These are phyloP conservation scores for Adansonia grandidieri DNA, from an alignment of 441 rosid species.

Conservation along the genomic window DNA sequence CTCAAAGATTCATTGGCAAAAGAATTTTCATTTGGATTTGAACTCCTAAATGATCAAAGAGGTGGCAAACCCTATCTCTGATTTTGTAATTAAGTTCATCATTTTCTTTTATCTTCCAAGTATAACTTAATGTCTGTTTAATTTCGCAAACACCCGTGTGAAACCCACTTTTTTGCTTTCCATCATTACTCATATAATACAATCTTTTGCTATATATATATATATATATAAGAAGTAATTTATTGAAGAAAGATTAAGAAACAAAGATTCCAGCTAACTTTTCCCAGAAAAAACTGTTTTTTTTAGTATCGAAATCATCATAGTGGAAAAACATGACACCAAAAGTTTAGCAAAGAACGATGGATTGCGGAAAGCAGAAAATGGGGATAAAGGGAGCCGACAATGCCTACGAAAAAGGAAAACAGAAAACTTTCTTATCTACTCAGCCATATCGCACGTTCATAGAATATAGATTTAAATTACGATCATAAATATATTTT, in stretches of 20 bases:
- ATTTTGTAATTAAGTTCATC: neutral
- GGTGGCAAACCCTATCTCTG: too few relatives aligned
- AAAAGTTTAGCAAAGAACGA: constrained; percentile 22
- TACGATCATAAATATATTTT: too few relatives aligned
- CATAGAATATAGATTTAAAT: neutral
- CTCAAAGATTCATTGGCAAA: neutral
- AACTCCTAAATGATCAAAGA: too few relatives aligned
- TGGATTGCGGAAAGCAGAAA: neutral
- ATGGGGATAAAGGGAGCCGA: neutral
- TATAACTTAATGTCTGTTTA: too few relatives aligned
- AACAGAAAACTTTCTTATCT: neutral
- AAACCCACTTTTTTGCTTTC: neutral
- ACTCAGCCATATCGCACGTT: constrained; percentile 11
- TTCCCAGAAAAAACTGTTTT: neutral
- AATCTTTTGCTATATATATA: neutral
- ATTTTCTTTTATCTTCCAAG: neutral
- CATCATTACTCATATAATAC: neutral
- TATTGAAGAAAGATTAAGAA: neutral
- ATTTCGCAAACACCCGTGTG: neutral
- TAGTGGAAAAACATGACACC: constrained; percentile 11
- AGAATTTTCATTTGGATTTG: neutral
- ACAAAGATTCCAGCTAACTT: neutral
- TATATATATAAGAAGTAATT: neutral
- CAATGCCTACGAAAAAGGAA: neutral
- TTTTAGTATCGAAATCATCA: constrained; percentile 4